phyloP scores from a whole-genome alignment of 2,329 filamentous ascomycete species.

The Fusarium pseudoanthophilum region DNA sequence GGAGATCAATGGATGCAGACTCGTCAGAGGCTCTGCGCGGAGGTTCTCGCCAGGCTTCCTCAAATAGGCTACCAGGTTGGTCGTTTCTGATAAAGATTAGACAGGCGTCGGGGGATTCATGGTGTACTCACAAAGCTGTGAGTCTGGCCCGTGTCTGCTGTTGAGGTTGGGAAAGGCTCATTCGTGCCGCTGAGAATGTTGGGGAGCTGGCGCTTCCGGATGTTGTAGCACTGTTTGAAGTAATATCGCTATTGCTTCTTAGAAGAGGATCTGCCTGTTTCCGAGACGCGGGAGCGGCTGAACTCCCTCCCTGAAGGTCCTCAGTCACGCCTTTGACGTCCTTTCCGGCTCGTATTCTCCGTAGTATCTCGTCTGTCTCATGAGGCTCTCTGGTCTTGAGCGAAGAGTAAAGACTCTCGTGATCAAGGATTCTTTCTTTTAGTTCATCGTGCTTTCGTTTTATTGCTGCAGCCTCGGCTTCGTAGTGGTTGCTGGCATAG shows the following conservation, averaged over 20 bases:
- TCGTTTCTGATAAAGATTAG: constrained; percentile 2
- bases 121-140: constrained; percentile 16
- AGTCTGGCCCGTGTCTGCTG: constrained; percentile 4
- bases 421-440: neutral
- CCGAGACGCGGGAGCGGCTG: neutral
- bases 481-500: constrained; percentile 12
- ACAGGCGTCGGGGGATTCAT: neutral
- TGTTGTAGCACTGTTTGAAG: neutral
- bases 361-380: constrained; percentile 25
- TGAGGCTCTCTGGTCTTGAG: constrained; percentile 8
- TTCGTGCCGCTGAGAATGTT: neutral
- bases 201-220: constrained; percentile 5
- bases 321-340: constrained; percentile 12
- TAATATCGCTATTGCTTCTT: constrained; percentile 1
- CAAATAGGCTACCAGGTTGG: neutral
- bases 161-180: neutral
- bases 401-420: constrained; percentile 20
- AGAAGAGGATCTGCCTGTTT: neutral
- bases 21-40: constrained; percentile 2
- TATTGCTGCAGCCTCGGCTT: constrained; percentile 11
- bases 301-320: neutral
- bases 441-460: constrained; percentile 27
- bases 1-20: neutral
- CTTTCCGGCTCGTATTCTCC: constrained; percentile 22
- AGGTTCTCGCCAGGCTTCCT: constrained; percentile 1